Base-by-base conservation (phyloP, 129 eudicot species). In the Ambrosia artemisiifolia region DNA sequence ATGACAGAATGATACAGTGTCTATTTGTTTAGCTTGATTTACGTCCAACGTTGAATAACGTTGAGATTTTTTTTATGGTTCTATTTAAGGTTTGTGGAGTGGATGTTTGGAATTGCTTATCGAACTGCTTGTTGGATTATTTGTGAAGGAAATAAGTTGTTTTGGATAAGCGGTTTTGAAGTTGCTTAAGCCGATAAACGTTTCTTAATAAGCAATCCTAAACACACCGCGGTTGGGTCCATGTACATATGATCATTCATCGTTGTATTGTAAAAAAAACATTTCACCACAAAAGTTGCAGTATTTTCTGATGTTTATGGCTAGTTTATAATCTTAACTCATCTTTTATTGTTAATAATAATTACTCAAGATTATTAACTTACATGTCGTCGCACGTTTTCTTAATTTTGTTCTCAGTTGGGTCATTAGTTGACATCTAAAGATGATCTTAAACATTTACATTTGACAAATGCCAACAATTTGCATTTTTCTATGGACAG, bases 1-100 rank as follows among this genome's bases (percentile, higher is more conserved):
- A 12, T 70, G 57, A 50, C 63, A 11, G 53, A 35, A 63, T 75
- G 72, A 61, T 47, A 61, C 71, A 55, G 67, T 57, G 40, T 43
- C 10, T 38, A 11, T 13, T 40, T 3, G 33, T 54, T 35, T 35
- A 36, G 61, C 19, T 38, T 59, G n/a, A 55, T 66, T 74, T 53
- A 8, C 6, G 7, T 54, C 33, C 6, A 19, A 18, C 32, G 7
- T 19, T 19, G 2, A 32, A 54, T 28, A 54, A 19, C 17, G 30
- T 53, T 38, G 55, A 40, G 49, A 42, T 74, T 6, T 24, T 4
- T 47, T 11, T 40, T 17, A 43, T 12, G 3, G 38, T 66, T 7
- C 9, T 57, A 7, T 12, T 38, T 70, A 70, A 11, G 18, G 28
- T 54, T 49, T 54, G 11, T 24, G 28, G 28, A 24, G 12, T 1